These are phyloP conservation scores for Eucalyptus microcorys DNA, from an alignment of 345 rosid species.

Conservation along the genomic window DNA sequence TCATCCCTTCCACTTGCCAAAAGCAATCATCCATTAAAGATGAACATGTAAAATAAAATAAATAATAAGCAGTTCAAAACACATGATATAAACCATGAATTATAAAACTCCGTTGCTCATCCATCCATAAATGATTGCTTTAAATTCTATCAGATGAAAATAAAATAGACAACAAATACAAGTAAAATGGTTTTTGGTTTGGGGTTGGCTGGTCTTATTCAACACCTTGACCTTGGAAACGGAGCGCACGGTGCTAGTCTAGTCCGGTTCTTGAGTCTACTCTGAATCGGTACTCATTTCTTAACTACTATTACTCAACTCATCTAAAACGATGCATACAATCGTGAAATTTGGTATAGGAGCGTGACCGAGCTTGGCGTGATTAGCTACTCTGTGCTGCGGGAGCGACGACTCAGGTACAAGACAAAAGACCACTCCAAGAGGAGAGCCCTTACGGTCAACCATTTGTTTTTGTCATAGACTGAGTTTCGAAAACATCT, in stretches of 20 bases:
- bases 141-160: background rate
- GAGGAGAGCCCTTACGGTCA: background rate
- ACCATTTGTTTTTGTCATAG: background rate
- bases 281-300: background rate
- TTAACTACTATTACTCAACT: background rate
- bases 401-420: background rate
- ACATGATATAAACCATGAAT: background rate
- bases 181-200: background rate
- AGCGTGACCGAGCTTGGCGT: background rate
- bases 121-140: background rate
- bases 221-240: background rate
- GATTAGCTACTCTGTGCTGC: background rate
- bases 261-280: background rate
- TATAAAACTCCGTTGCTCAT: background rate
- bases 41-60: background rate
- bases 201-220: background rate
- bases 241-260: too few species aligned
- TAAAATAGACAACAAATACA: background rate
- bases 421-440: background rate
- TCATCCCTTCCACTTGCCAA: background rate
- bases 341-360: background rate
- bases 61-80: background rate
- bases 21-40: background rate
- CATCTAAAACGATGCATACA: background rate
- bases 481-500: background rate